phyloP scores from a whole-genome alignment of 2,329 filamentous ascomycete genomes.

The Talaromyces sp. region DNA sequence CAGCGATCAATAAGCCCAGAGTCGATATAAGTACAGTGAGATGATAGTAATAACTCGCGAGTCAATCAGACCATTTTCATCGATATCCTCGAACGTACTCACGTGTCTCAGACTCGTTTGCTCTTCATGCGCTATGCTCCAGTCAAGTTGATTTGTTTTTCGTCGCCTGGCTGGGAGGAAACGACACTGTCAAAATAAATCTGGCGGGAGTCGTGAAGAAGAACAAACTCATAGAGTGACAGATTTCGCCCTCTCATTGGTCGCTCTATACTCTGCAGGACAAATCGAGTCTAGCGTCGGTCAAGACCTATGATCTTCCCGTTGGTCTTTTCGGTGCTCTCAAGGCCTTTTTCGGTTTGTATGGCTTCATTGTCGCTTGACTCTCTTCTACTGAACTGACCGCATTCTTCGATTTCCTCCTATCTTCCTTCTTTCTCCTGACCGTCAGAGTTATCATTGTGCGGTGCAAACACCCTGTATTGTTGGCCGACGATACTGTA shows the following conservation, averaged over 20 bases:
- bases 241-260: conserved; percentile 57
- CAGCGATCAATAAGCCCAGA: neutral
- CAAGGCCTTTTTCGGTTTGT: neutral
- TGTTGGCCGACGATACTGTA: neutral
- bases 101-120: neutral
- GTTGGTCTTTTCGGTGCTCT: neutral
- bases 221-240: neutral
- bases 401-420: neutral
- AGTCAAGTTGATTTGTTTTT: no score
- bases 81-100: neutral
- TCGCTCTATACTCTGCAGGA: conserved; percentile 47
- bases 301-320: conserved; percentile 3
- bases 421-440: neutral
- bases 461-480: neutral
- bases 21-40: neutral
- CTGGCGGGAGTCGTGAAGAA: neutral
- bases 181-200: neutral
- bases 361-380: neutral
- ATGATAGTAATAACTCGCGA: neutral
- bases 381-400: neutral
- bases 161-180: no score
- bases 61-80: neutral
- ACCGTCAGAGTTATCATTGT: neutral
- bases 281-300: neutral
- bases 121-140: neutral